Evolutionary conservation across 148 eudicot species (phyloP), one percentile per base, ranked within the genome.

Genomic region (Silene uniflora): DNA sequence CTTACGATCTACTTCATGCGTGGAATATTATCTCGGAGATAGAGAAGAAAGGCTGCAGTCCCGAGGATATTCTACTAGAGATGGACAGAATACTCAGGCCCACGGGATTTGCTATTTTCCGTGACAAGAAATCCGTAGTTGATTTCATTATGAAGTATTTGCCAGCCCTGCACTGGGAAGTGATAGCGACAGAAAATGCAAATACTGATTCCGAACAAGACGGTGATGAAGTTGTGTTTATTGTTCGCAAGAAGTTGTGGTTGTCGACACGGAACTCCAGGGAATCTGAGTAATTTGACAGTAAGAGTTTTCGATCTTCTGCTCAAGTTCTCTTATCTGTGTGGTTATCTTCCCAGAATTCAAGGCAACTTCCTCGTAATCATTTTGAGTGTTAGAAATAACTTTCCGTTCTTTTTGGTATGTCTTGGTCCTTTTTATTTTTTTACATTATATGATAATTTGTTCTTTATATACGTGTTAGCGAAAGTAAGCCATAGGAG

Each of bases 1-100:
- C 99, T 8, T 95, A 95, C 35, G 99, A 95, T 84, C 91, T 95
- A 73, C 93, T 95, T 79, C 99, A 95, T 76, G 99, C 99, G 29
- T 92, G 96, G 96, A 92, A 89, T 25, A 82, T 90, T 27, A 84
- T 95, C 76, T 88, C 97, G 0, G 99, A 95, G 80, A 78, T 92
- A 6, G 94, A 89, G 82, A 89, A 76, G 82, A 95, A 87, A 79
- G 96, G 99, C 35, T 95, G 99, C 67, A 90, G 99, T 79, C 90
- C 84, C 4, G 97, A 90, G 79, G 99, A 95, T 82, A 87, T 95
- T 75, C 85, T 95, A 13, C 87, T 95, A 14, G 99, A 95, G 86
- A 92, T 95, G 79, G 99, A 95, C 66, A 85, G 99, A 29, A 88
- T 92, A 6, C 89, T 95, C 32, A 87, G 99, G 83, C 99, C 99